Evolutionary conservation across 2,329 filamentous ascomycete genomes (phyloP).

Genomic region (Colletotrichum siamense): DNA sequence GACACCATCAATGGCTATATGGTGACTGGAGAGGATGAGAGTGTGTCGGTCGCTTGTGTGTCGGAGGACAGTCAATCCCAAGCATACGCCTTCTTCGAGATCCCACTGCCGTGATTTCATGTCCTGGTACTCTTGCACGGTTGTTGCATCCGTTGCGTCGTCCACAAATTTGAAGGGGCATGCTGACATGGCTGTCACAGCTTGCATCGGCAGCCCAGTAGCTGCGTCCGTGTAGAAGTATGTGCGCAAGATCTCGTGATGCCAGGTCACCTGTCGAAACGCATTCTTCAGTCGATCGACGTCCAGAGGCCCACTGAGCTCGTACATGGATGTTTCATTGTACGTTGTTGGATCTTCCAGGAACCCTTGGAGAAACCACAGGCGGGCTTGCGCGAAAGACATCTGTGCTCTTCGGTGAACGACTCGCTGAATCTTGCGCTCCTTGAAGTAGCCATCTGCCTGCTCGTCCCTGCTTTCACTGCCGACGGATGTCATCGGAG

Average conservation of each 20-base stretch:
- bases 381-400: slow-evolving; percentile 44
- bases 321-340: slow-evolving; percentile 40
- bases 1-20: slow-evolving; percentile 56
- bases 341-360: slow-evolving; percentile 41
- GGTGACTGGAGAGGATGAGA: slow-evolving; percentile 50
- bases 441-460: neutral
- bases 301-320: slow-evolving; percentile 36
- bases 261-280: slow-evolving; percentile 29
- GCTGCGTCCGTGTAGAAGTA: slow-evolving; percentile 24
- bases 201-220: neutral
- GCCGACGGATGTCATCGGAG: neutral
- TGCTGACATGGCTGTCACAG: neutral
- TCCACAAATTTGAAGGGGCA: neutral
- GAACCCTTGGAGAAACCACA: slow-evolving; percentile 42
- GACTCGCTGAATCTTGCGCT: neutral
- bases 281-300: slow-evolving; percentile 36
- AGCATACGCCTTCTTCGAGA: neutral
- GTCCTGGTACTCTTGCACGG: neutral
- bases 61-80: neutral
- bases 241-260: slow-evolving; percentile 40
- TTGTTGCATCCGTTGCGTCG: neutral
- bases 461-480: neutral
- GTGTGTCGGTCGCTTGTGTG: slow-evolving; percentile 30
- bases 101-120: neutral
- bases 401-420: slow-evolving; percentile 25